phyloP scores from a whole-genome alignment of 1,284 basidiomycete species.

The Lignosus rhinocerotis region DNA sequence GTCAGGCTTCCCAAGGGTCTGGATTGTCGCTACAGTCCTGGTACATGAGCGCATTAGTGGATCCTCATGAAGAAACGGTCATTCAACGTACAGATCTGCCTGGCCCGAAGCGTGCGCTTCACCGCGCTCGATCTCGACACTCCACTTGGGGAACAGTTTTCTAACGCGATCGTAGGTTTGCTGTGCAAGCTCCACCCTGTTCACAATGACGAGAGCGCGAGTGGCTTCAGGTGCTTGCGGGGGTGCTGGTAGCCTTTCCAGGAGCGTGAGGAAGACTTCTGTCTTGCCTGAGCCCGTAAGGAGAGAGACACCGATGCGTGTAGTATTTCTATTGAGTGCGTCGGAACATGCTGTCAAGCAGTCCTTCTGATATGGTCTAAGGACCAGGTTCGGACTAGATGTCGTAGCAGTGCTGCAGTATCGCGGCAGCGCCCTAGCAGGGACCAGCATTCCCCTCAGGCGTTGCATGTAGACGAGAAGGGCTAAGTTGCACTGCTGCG shows the following conservation, averaged over 20 bases:
- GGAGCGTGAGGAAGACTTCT: conserved; percentile 82
- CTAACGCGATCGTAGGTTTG: conserved; percentile 82
- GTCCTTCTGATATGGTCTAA: conserved; percentile 87
- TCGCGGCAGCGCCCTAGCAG: too few species aligned
- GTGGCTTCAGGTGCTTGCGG: conserved; percentile 44
- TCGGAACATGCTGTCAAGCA: conserved; percentile 80
- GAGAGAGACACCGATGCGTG: conserved; percentile 88
- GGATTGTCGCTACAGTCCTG: conserved; percentile 91
- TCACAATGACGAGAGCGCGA: conserved; percentile 81
- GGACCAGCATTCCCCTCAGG: too few species aligned
- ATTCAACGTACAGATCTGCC: conserved; percentile 72
- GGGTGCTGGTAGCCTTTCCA: conserved; percentile 59
- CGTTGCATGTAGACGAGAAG: too few species aligned
- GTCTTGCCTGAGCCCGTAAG: conserved; percentile 95
- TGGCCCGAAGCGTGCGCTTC: conserved; percentile 75
- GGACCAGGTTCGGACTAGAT: conserved; percentile 21
- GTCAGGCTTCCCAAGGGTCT: conserved; percentile 71
- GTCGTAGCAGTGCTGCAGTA: too few species aligned
- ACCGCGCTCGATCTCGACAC: conserved; percentile 93
- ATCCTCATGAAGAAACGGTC: conserved; percentile 1
- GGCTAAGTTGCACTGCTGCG: too few species aligned
- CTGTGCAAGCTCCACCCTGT: conserved; percentile 83
- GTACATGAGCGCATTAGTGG: background rate
- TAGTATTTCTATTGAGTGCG: conserved; percentile 61
- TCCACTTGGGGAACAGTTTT: conserved; percentile 69